phyloP scores from a whole-genome alignment of 2,329 filamentous ascomycete genomes.

The Fusarium abutilonis region DNA sequence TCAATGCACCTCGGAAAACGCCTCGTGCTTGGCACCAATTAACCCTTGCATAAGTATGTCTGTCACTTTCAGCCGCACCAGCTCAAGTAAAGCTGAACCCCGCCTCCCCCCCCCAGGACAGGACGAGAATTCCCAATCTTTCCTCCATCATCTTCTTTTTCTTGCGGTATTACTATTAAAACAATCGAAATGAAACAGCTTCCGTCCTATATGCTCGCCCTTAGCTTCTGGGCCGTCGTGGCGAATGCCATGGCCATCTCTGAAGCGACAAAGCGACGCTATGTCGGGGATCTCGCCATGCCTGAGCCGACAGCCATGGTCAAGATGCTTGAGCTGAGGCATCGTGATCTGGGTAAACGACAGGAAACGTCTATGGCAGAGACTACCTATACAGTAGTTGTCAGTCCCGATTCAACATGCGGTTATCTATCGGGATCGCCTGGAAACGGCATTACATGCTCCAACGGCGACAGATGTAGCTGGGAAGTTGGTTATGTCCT shows the following conservation, averaged over 20 bases:
- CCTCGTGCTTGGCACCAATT: constrained; percentile 28
- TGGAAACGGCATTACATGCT: constrained; percentile 30
- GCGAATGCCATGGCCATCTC: constrained; percentile 15
- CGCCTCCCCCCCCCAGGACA: constrained; percentile 2
- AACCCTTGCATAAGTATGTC: background rate
- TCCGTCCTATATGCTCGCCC: background rate
- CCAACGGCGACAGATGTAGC: constrained; percentile 7
- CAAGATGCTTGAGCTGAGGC: constrained; percentile 5
- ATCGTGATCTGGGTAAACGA: constrained; percentile 12
- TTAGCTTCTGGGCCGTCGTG: background rate
- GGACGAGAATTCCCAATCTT: background rate
- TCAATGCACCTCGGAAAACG: background rate
- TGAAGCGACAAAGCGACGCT: constrained; percentile 13
- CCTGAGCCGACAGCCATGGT: constrained; percentile 18
- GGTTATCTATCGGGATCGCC: constrained; percentile 28
- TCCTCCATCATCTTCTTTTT: background rate
- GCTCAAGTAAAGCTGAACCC: constrained; percentile 12
- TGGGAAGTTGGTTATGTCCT: constrained; percentile 13
- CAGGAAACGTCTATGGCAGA: background rate
- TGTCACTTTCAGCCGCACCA: constrained; percentile 14
- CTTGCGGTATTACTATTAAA: background rate
- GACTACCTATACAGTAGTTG: constrained; percentile 16
- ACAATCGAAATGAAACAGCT: constrained; percentile 3
- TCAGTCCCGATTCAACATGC: constrained; percentile 23
- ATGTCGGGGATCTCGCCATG: constrained; percentile 12